Evolutionary conservation across 2,329 filamentous ascomycete genomes (phyloP).

Genomic region (Pyrenophora seminiperda): DNA sequence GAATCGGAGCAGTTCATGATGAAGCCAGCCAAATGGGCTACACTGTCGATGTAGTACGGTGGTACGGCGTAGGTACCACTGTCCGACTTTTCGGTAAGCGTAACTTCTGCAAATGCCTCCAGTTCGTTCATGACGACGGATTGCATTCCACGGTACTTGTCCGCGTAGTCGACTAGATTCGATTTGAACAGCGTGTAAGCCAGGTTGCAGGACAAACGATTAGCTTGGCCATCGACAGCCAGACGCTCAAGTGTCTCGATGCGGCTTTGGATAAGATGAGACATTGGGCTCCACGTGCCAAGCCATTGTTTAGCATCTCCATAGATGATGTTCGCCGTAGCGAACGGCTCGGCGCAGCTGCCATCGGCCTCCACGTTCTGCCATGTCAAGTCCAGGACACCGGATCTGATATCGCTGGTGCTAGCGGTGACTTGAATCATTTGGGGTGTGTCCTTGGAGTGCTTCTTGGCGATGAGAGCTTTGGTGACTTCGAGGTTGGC

Average conservation of each 20-base stretch:
- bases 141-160: slow-evolving; percentile 29
- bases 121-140: slow-evolving; percentile 27
- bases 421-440: slow-evolving; percentile 10
- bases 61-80: slow-evolving; percentile 15
- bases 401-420: slow-evolving; percentile 11
- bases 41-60: slow-evolving; percentile 34
- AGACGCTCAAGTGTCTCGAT: slow-evolving; percentile 23
- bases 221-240: slow-evolving; percentile 15
- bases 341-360: slow-evolving; percentile 6
- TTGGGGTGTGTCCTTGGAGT: slow-evolving; percentile 4
- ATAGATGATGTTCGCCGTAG: slow-evolving; percentile 8
- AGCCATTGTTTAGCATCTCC: slow-evolving; percentile 18
- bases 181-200: slow-evolving; percentile 30
- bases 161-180: slow-evolving; percentile 26
- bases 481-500: slow-evolving; percentile 47
- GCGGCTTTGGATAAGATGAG: slow-evolving; percentile 22
- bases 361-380: slow-evolving; percentile 10
- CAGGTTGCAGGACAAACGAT: slow-evolving; percentile 21
- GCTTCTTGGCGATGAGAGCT: slow-evolving; percentile 27
- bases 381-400: slow-evolving; percentile 12
- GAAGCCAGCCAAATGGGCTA: slow-evolving; percentile 32
- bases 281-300: slow-evolving; percentile 18
- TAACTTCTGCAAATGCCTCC: slow-evolving; percentile 21
- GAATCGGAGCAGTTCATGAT: slow-evolving; percentile 28
- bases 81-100: slow-evolving; percentile 9